phyloP scores from a whole-genome alignment of 2,329 filamentous ascomycete genomes.

The Pseudogymnoascus sp. region DNA sequence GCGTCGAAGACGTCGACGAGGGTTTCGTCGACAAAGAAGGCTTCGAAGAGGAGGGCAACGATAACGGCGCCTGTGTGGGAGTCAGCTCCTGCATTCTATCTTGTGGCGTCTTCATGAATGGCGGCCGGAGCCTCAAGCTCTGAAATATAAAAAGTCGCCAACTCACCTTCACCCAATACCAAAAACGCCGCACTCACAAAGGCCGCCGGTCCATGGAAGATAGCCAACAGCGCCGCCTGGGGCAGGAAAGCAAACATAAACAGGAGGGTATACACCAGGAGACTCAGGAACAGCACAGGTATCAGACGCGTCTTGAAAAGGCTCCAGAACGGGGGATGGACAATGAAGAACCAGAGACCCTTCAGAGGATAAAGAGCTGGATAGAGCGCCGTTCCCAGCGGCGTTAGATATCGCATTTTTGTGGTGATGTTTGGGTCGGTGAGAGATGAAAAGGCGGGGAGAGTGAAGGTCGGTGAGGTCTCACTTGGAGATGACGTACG shows the following conservation, averaged over 20 bases:
- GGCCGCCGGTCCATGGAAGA: slow-evolving; percentile 83
- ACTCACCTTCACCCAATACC: slow-evolving; percentile 62
- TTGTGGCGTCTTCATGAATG: not conserved
- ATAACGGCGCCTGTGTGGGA: slow-evolving; percentile 19
- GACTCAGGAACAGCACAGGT: slow-evolving; percentile 72
- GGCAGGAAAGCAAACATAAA: slow-evolving; percentile 86
- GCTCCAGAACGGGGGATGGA: slow-evolving; percentile 73
- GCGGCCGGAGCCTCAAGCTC: slow-evolving; percentile 50
- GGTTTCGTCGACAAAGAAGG: slow-evolving; percentile 72
- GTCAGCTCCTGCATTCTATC: not conserved
- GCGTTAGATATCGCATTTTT: slow-evolving; percentile 4
- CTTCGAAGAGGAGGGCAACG: slow-evolving; percentile 54
- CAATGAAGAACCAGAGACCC: slow-evolving; percentile 75
- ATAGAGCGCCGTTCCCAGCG: not conserved
- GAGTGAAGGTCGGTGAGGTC: not conserved
- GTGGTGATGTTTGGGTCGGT: not conserved
- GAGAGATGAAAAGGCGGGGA: not conserved
- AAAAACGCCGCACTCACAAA: slow-evolving; percentile 84
- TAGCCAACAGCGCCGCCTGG: slow-evolving; percentile 76
- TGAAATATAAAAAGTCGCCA: not conserved
- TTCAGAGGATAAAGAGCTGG: slow-evolving; percentile 50
- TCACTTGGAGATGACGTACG: not conserved
- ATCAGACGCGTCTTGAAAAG: slow-evolving; percentile 70
- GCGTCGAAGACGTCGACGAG: slow-evolving; percentile 77
- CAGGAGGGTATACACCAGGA: slow-evolving; percentile 73